phyloP scores from a whole-genome alignment of 768 basidiomycete species.

The Auricularia sp. region DNA sequence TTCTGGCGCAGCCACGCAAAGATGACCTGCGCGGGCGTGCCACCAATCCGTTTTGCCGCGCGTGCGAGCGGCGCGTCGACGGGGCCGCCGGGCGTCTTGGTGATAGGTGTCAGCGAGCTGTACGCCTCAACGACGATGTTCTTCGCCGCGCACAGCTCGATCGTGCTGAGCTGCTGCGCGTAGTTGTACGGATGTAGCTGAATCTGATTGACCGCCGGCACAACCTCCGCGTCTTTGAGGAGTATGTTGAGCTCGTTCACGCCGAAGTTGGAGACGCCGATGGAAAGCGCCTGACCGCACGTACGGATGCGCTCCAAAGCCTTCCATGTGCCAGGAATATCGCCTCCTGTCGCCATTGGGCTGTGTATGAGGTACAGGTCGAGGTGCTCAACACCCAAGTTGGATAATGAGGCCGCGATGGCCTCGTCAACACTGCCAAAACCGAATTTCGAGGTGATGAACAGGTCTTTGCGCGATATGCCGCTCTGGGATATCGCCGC shows the following conservation, averaged over 20 bases:
- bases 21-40: constrained; percentile 22
- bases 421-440: constrained; percentile 61
- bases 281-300: constrained; percentile 22
- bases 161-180: constrained; percentile 13
- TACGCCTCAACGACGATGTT: constrained; percentile 24
- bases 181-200: constrained; percentile 23
- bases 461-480: constrained; percentile 43
- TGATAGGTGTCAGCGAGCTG: constrained; percentile 22
- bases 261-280: constrained; percentile 74
- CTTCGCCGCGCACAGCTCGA: constrained; percentile 20
- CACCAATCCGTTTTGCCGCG: constrained; percentile 15
- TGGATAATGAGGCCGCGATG: constrained; percentile 53
- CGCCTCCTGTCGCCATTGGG: constrained; percentile 42
- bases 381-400: constrained; percentile 48
- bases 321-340: constrained; percentile 54
- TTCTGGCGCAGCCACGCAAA: constrained; percentile 23
- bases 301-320: constrained; percentile 44
- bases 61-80: constrained; percentile 17
- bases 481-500: constrained; percentile 46
- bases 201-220: constrained; percentile 63
- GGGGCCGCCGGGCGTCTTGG: constrained; percentile 19
- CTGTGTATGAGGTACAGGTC: constrained; percentile 65
- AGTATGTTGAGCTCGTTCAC: constrained; percentile 59
- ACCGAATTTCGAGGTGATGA: constrained; percentile 65
- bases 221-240: constrained; percentile 52